Percentiles rank a stretch among this genome's conserved stretches.
These are phyloP conservation scores for Leersia perrieri DNA, from an alignment of 176 grass and related monocot genomes.

Conservation along the genomic window DNA sequence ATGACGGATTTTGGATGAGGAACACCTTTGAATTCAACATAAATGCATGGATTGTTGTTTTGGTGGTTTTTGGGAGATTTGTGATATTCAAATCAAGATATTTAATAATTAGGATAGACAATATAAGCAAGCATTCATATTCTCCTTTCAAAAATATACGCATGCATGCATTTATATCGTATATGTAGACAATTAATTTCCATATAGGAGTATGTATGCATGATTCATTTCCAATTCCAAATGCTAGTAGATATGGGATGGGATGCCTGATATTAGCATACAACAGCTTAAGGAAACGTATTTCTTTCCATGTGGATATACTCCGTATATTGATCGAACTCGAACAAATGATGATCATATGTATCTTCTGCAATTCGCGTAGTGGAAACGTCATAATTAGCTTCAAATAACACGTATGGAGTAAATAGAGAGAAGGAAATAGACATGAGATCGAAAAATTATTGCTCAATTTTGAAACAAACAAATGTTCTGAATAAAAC, in stretches of 20 bases:
- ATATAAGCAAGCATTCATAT: no score
- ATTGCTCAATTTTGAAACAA: background rate
- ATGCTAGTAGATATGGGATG: background rate
- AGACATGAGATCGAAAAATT: background rate
- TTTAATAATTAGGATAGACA: background rate
- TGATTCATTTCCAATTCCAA: background rate
- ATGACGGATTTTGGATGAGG: background rate
- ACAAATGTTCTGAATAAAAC: background rate
- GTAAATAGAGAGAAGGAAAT: background rate
- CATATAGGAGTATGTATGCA: background rate
- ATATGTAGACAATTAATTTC: background rate
- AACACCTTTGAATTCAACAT: background rate
- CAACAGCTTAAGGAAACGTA: no score
- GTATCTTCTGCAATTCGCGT: background rate
- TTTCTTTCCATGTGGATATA: background rate
- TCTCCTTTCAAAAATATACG: no score
- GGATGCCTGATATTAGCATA: background rate
- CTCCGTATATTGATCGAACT: no score
- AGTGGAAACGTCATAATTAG: background rate
- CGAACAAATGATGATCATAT: background rate
- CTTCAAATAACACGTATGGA: background rate
- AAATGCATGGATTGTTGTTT: background rate
- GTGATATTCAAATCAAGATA: background rate
- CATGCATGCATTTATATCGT: background rate
- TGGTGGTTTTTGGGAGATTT: background rate